Percentiles rank a stretch among this genome's conserved stretches.
These are phyloP conservation scores for Fusarium illudens DNA, from an alignment of 2,329 filamentous ascomycete genomes.

Conservation along the genomic window DNA sequence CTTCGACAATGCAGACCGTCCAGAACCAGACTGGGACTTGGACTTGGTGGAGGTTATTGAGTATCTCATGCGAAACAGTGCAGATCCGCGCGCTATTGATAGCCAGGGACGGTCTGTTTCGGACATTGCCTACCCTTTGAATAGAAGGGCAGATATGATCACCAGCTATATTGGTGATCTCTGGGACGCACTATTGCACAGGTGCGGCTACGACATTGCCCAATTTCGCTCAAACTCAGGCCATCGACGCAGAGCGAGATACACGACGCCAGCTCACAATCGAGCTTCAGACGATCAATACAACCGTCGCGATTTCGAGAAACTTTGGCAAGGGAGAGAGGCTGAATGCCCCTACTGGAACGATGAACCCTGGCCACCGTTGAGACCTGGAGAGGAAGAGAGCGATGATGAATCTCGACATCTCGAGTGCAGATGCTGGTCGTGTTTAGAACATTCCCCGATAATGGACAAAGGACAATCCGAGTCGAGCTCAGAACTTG, in stretches of 20 bases:
- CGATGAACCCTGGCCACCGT: constrained; percentile 9
- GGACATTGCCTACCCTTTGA: not conserved
- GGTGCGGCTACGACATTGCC: not conserved
- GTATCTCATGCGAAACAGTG: not conserved
- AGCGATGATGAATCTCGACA: not conserved
- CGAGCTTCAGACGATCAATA: rapidly evolving
- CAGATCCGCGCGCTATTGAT: not conserved
- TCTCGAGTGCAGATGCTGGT: not conserved
- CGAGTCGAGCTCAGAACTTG: not conserved
- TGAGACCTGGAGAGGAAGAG: not conserved
- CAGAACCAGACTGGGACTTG: not conserved
- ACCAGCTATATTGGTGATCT: not conserved
- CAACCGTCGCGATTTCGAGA: not conserved
- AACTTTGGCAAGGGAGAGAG: not conserved
- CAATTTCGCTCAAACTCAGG: not conserved
- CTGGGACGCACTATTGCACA: constrained; percentile 16
- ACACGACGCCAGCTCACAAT: not conserved
- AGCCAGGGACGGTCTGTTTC: not conserved
- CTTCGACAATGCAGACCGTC: not conserved
- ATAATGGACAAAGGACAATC: not conserved
- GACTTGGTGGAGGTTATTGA: not conserved
- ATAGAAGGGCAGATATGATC: rapidly evolving
- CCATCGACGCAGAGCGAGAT: not conserved
- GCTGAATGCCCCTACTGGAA: constrained; percentile 5
- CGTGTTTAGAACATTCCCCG: not conserved